A percentile compares a stretch with the other conserved stretches of the same genome.
Evolutionary conservation across 768 basidiomycete species (phyloP).

Genomic region (Amanita pseudoporphyria): DNA sequence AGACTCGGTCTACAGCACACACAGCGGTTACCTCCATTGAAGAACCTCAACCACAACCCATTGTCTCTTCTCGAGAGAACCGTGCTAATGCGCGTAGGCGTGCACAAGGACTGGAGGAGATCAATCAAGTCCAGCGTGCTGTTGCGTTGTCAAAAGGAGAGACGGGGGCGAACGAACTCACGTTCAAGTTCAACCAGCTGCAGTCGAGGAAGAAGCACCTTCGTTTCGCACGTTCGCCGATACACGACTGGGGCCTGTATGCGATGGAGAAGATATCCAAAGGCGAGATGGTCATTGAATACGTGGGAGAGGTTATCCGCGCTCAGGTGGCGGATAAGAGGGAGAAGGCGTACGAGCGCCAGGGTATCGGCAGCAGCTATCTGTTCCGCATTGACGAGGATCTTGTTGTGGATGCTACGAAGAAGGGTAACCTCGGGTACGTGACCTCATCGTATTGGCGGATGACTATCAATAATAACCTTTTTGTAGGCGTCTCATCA

Average conservation of each 20-base stretch:
- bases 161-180: constrained; percentile 55
- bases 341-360: constrained; percentile 94
- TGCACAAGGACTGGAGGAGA: constrained; percentile 89
- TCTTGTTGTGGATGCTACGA: constrained; percentile 95
- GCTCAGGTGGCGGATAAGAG: constrained; percentile 94
- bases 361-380: constrained; percentile 97
- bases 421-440: constrained; percentile 97
- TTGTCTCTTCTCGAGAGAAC: constrained; percentile 78
- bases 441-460: constrained; percentile 22
- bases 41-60: constrained; percentile 40
- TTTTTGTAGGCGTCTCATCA: constrained; percentile 77
- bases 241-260: constrained; percentile 98
- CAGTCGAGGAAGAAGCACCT: constrained; percentile 97
- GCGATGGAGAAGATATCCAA: constrained; percentile 92
- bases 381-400: constrained; percentile 98
- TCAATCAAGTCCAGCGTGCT: constrained; percentile 81
- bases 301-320: constrained; percentile 95
- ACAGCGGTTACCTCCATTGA: constrained; percentile 33
- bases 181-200: constrained; percentile 98
- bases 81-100: constrained; percentile 88
- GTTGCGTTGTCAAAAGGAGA: constrained; percentile 71
- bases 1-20: constrained; percentile 42
- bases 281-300: constrained; percentile 99
- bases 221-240: constrained; percentile 88
- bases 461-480: constrained; percentile 7